Percentiles rank a stretch among this genome's conserved stretches.
Evolutionary conservation across 75 land plant species (phyloP).

Genomic region (Picea sitchensis): DNA sequence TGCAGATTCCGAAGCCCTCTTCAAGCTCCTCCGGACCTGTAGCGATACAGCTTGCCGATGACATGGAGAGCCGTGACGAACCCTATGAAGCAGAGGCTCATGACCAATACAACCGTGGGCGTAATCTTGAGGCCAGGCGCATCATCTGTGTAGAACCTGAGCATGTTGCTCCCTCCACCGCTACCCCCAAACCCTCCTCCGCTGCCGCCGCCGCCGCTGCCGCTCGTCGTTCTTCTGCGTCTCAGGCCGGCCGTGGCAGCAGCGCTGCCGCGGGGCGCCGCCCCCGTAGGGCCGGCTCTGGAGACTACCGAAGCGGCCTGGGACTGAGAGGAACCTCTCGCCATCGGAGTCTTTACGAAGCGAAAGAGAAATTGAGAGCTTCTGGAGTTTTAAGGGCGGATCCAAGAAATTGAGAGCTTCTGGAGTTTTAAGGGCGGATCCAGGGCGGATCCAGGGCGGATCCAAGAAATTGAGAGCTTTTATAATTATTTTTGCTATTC

Average conservation of each 20-base stretch:
- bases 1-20: no score
- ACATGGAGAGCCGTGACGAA: constrained; percentile 97
- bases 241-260: constrained; percentile 68
- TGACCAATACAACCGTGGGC: constrained; percentile 94
- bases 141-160: constrained; percentile 97
- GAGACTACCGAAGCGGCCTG: constrained; percentile 32
- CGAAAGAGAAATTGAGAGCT: no score
- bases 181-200: constrained; percentile 34
- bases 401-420: no score
- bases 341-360: constrained; percentile 20
- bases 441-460: no score
- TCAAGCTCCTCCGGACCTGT: constrained; percentile 33
- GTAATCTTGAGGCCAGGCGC: constrained; percentile 96
- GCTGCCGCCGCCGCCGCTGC: constrained; percentile 12
- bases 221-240: constrained; percentile 38
- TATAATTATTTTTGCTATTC: no score
- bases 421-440: no score
- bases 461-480: no score
- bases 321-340: constrained; percentile 52
- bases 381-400: no score
- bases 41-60: constrained; percentile 88
- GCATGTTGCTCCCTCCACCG: constrained; percentile 69
- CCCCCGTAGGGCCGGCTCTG: constrained; percentile 10
- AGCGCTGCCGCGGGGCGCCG: constrained; percentile 60
- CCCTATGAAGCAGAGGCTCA: constrained; percentile 99